phyloP scores from a whole-genome alignment of 257 asterid genomes.

The Solanum sitiens region DNA sequence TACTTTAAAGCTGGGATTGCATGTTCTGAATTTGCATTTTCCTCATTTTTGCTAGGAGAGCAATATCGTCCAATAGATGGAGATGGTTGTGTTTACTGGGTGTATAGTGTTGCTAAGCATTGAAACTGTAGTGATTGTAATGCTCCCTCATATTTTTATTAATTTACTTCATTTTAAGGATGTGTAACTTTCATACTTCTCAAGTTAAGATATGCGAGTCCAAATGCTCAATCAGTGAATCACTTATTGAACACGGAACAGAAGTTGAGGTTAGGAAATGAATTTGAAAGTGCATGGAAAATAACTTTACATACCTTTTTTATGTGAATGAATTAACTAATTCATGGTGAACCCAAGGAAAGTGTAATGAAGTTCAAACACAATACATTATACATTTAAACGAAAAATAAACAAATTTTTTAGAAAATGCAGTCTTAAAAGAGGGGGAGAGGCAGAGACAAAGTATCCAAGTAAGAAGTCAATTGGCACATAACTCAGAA shows the following conservation, averaged over 20 bases:
- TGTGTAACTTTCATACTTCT: background rate
- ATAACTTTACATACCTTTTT: background rate
- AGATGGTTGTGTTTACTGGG: background rate
- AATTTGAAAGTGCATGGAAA: background rate
- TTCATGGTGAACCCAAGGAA: background rate
- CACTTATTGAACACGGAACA: background rate
- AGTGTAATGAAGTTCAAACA: background rate
- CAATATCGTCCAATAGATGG: background rate
- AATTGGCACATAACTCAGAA: background rate
- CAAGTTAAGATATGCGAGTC: background rate
- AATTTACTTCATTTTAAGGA: background rate
- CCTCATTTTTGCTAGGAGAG: background rate
- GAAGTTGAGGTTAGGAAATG: background rate
- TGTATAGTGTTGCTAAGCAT: background rate
- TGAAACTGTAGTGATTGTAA: background rate
- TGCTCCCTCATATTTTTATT: background rate
- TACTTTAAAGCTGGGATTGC: background rate
- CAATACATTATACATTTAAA: background rate
- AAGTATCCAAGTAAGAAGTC: background rate
- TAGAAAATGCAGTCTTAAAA: background rate
- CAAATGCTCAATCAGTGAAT: background rate
- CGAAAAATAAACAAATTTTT: background rate
- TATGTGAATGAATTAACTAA: background rate
- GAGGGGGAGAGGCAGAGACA: background rate
- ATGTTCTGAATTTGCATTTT: background rate